Percentiles rank a stretch among this genome's conserved stretches.
phyloP scores from a whole-genome alignment of 768 basidiomycete species.

The Amanita rubescens region DNA sequence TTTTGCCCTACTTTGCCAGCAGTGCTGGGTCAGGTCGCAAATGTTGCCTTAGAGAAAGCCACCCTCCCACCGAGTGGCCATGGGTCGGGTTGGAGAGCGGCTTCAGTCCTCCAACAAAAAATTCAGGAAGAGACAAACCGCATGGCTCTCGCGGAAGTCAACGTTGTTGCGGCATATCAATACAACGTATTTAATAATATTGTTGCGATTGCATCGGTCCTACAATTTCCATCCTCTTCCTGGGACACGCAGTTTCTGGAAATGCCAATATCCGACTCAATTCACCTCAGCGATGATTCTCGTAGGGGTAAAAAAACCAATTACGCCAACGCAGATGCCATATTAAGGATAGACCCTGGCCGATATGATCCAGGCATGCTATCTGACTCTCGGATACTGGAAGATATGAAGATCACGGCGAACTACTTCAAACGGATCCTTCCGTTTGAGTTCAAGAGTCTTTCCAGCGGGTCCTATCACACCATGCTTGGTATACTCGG shows the following conservation, averaged over 20 bases:
- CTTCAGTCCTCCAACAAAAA: background rate
- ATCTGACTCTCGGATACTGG: background rate
- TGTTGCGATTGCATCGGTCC: background rate
- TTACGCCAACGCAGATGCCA: background rate
- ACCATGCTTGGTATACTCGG: background rate
- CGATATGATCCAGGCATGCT: background rate
- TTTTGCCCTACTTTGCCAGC: background rate
- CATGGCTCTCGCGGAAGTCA: background rate
- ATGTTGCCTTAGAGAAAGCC: background rate
- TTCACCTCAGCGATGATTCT: no score
- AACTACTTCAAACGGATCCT: background rate
- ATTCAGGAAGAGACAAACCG: background rate
- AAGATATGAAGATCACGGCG: background rate
- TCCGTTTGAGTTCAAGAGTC: background rate
- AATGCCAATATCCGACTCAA: background rate
- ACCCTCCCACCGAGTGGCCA: background rate
- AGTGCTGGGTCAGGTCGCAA: background rate
- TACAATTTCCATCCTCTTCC: background rate
- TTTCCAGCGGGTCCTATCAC: background rate
- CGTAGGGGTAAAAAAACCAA: background rate
- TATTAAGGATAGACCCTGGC: background rate
- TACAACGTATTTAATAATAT: background rate
- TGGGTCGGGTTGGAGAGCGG: background rate
- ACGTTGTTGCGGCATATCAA: background rate
- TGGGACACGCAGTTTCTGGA: background rate